Evolutionary conservation across 768 basidiomycete species (phyloP).

Genomic region (Termitomyces sp.): DNA sequence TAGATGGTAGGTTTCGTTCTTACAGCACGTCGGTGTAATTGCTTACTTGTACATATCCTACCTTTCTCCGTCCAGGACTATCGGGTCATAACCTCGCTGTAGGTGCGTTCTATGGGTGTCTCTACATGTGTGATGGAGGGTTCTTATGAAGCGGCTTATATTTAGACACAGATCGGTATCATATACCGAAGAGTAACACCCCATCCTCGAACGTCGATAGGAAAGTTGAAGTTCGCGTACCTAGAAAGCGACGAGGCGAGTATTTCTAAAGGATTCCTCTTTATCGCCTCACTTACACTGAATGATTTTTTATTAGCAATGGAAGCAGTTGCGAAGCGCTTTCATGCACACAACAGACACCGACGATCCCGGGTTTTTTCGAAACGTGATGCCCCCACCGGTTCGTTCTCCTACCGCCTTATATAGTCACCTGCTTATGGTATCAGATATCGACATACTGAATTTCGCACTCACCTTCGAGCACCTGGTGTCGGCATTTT

Average conservation of each 20-base stretch:
- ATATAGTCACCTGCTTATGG: background rate
- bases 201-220: background rate
- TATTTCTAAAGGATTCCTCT: background rate
- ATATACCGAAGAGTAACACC: too few relatives aligned
- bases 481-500: slow-evolving; percentile 43
- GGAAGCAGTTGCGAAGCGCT: background rate
- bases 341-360: background rate
- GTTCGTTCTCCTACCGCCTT: background rate
- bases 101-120: too few relatives aligned
- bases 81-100: too few relatives aligned
- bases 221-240: background rate
- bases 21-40: too few relatives aligned
- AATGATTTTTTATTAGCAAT: background rate
- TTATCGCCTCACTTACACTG: background rate
- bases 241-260: background rate
- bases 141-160: too few relatives aligned
- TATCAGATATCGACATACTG: slow-evolving; percentile 26
- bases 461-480: slow-evolving; percentile 44
- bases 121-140: too few relatives aligned
- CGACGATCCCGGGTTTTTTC: background rate
- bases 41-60: too few relatives aligned
- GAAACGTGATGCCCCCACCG: background rate
- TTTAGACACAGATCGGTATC: too few relatives aligned
- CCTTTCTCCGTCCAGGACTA: too few relatives aligned
- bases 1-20: too few relatives aligned